Conservation (phyloP, 805 yeast species). For the Cyberlindnera suaveolens region DNA sequence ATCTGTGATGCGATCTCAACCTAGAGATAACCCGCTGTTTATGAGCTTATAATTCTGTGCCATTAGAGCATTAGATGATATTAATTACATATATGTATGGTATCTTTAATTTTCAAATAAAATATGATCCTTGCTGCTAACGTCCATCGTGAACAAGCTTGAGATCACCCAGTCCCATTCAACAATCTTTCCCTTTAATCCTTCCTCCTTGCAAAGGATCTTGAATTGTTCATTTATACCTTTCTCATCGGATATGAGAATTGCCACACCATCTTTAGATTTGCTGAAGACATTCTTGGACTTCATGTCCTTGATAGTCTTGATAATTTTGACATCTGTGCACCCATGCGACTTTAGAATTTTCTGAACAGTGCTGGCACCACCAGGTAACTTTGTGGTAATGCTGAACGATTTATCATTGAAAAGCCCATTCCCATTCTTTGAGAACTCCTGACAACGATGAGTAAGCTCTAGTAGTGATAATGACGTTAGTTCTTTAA, state of each 20-base stretch:
- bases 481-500: constrained; percentile 22
- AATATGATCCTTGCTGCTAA: constrained; percentile 8
- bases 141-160: constrained; percentile 44
- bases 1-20: no score
- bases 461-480: constrained; percentile 18
- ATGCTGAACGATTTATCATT: constrained; percentile 44
- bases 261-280: constrained; percentile 12
- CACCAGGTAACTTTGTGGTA: constrained; percentile 55
- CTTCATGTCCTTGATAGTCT: constrained; percentile 22
- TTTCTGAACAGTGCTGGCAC: constrained; percentile 45
- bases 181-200: constrained; percentile 27
- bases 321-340: constrained; percentile 25
- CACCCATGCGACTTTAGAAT: constrained; percentile 59
- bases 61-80: no score
- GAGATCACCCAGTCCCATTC: constrained; percentile 65
- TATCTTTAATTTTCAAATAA: background rate
- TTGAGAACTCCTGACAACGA: constrained; percentile 9
- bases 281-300: constrained; percentile 13
- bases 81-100: no score
- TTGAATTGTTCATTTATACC: constrained; percentile 28
- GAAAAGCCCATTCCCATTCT: constrained; percentile 34
- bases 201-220: constrained; percentile 17
- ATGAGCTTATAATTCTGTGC: no score
- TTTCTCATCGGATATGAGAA: constrained; percentile 29
- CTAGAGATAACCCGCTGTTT: no score